These are phyloP conservation scores for Sporisorium exsertum DNA, from an alignment of 1,284 basidiomycete species.

Conservation along the genomic window DNA sequence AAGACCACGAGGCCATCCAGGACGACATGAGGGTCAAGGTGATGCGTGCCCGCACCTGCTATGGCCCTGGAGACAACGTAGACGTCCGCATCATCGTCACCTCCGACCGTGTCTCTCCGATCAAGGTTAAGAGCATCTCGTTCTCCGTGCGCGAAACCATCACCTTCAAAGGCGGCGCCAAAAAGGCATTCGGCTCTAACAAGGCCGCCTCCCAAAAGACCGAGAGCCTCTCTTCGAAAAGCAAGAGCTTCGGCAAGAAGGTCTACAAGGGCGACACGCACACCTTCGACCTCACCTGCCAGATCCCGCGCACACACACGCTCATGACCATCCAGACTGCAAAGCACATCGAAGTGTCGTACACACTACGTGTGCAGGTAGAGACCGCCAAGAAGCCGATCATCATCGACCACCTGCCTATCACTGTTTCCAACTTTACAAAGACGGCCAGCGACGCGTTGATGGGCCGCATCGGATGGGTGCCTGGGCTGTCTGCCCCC, in stretches of 20 bases:
- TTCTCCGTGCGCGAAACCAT: conserved; percentile 61
- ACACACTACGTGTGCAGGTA: conserved; percentile 62
- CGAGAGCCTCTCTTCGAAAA: conserved; percentile 57
- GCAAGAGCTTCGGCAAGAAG: conserved; percentile 62
- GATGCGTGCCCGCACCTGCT: conserved; percentile 59
- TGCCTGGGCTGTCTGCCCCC: conserved; percentile 56
- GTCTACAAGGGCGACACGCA: conserved; percentile 64
- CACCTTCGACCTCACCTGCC: conserved; percentile 58
- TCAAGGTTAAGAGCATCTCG: conserved; percentile 63
- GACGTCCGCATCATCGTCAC: conserved; percentile 56
- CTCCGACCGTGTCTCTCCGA: conserved; percentile 50
- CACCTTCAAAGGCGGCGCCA: conserved; percentile 58
- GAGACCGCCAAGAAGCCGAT: conserved; percentile 64
- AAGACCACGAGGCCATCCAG: conserved; percentile 48
- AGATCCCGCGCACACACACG: conserved; percentile 61
- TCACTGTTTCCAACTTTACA: conserved; percentile 63
- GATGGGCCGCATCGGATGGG: conserved; percentile 60
- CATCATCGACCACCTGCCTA: conserved; percentile 64
- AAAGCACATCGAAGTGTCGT: conserved; percentile 67
- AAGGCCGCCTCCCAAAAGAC: conserved; percentile 52
- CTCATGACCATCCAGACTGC: conserved; percentile 66
- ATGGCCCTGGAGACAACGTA: conserved; percentile 59
- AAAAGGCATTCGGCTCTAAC: conserved; percentile 43
- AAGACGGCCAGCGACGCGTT: conserved; percentile 37
- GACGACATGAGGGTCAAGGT: conserved; percentile 57